These are phyloP conservation scores for Vitis cinerea DNA, from an alignment of 164 flowering plant genomes.

Conservation along the genomic window DNA sequence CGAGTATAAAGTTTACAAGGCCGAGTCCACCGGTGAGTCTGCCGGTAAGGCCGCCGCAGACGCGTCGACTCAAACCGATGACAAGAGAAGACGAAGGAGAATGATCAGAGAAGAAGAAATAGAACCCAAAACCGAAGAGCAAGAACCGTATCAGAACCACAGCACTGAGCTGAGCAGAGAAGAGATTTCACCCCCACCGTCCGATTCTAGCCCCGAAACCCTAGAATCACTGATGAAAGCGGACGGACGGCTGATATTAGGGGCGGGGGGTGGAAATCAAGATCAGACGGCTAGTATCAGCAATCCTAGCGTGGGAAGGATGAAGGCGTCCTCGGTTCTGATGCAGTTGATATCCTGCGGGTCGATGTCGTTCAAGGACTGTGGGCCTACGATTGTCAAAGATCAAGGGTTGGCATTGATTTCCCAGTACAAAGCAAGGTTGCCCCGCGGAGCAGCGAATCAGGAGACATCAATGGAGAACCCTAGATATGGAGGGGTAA, in stretches of 20 bases:
- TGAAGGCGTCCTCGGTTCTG: constrained; percentile 68
- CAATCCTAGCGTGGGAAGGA: constrained; percentile 28
- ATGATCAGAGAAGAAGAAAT: constrained; percentile 27
- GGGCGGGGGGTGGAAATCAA: constrained; percentile 4
- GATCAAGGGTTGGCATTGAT: constrained; percentile 60
- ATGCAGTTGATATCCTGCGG: constrained; percentile 94
- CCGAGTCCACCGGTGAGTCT: constrained; percentile 29
- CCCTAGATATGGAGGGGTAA: constrained; percentile 25
- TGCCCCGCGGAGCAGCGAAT: constrained; percentile 50
- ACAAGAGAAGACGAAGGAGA: constrained; percentile 40
- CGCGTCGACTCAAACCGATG: constrained; percentile 88
- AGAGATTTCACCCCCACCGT: constrained; percentile 89
- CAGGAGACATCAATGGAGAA: constrained; percentile 23
- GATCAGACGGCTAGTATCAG: neutral
- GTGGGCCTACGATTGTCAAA: constrained; percentile 48
- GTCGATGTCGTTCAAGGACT: constrained; percentile 64
- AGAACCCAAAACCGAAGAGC: constrained; percentile 11
- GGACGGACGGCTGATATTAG: constrained; percentile 41
- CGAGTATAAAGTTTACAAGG: constrained; percentile 80
- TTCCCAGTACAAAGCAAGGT: constrained; percentile 45
- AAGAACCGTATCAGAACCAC: constrained; percentile 16
- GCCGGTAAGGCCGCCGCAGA: constrained; percentile 56
- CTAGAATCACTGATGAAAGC: constrained; percentile 76
- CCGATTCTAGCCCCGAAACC: constrained; percentile 89
- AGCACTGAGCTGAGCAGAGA: constrained; percentile 59